Base-by-base conservation (phyloP, 805 yeast species). In the Henningerozyma blattae region DNA sequence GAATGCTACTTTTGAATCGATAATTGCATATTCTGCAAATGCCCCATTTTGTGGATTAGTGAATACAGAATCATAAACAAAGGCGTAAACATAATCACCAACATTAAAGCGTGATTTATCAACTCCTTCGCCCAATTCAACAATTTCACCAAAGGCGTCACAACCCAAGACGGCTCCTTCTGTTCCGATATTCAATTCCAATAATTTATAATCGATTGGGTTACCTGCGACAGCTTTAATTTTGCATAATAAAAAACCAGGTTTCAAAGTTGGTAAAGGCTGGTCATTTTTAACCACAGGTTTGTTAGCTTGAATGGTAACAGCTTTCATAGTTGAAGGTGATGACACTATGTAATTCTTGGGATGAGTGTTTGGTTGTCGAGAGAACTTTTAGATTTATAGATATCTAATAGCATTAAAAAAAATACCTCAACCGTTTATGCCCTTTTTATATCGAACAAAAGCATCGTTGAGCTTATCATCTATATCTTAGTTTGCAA, bases 151-250 rank as follows among this genome's bases (percentile, higher is more conserved):
- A 30, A 78, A 54, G 22, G 65, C 69, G 47, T 79, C 86, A 35
- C 72, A 58, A 14, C 87, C 89, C 12, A 64, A 50, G 31, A 75
- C 61, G 19, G 62, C 48, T 20, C 77, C 80, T 27, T 65, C 53
- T 2, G 42, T 52, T 15, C 74, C 71, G 36, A 57, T 43, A 8
- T 19, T 53, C 34, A 35, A 51, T 4, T 47, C 62, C 28, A 67
- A 49, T 29, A 67, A 49, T 46, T 76, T 76, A 77, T 78, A 76
- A 48, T 79, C 87, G 5, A 79, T 71, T 29, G 85, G 86, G 46
- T 79, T 79, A 27, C 67, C 63, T 1, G 79, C 83, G 34, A 55
- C 67, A 7, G 81, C 73, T 16, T 54, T 52, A 5, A 71, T 62
- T 48, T 71, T 66, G 35, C 79, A 52, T 13, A 76, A 52, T 9